Base-by-base conservation (phyloP, 2,329 filamentous ascomycete genomes). In the Aspergillus carbonarius region DNA sequence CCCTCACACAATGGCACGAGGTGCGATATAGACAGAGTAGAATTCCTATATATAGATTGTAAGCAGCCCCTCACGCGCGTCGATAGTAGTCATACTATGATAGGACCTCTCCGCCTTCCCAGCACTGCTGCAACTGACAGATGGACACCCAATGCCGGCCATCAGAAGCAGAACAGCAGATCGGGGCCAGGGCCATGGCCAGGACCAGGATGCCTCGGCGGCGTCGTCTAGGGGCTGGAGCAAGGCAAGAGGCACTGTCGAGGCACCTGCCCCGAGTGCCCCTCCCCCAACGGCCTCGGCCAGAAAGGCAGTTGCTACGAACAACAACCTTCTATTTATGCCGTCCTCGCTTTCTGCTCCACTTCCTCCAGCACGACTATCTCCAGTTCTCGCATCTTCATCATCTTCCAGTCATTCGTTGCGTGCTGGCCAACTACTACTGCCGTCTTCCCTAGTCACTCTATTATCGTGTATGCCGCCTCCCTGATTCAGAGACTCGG, bases 371-470 rank as follows among this genome's bases (percentile, higher is more conserved):
- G 25, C 35, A 32, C 7, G 7, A 32, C 30, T 32, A 27, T 46
- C 51, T 18, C 32, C 23, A 37, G 15, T n/a, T 50, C 15, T 34
- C 27, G 17, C 35, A 30, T 46, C 39, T 15, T 37, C 44, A 48
- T 30, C 44, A 6, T 27, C 23, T 30, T 48, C 44, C n/a, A 40
- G 39, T 54, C 51, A 25, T 54, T 54, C 51, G 23, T 44, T 54
- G 51, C 35, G 37, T 54, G 30, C 51, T 32, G 37, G 37, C 9
- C 37, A 18, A 42, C 10, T 30, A 15, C 37, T 32, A 42, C 10
- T 30, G 7, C 39, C 50, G 17, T 53, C 50, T 53, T 54, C 39
- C 25, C 40, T 54, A 54, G 12, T 37, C 15, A n/a, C 39, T 42
- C 17, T 42, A 42, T 54, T 54, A 54, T 23, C 39, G 51, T 54